Conservation (phyloP, 1,139 yeast species). For the Insectozyma bohioensis region DNA sequence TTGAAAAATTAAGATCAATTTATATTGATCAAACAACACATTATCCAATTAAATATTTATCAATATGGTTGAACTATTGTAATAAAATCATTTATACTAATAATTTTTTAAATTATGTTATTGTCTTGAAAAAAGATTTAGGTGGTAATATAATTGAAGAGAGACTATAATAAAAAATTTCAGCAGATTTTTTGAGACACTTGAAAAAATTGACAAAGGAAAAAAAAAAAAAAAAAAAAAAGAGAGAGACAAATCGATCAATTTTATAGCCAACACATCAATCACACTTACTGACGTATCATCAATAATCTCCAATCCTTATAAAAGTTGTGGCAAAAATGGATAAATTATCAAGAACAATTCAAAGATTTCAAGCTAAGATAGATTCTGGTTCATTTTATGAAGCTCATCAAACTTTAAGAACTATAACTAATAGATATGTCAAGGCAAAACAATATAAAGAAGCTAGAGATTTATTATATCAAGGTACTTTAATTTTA, state of each 20-base stretch:
- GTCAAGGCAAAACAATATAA: slow-evolving; percentile 64
- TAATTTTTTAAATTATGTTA: slow-evolving; percentile 5
- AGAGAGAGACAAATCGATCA: no score
- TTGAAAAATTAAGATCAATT: slow-evolving; percentile 7
- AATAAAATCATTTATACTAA: slow-evolving; percentile 5
- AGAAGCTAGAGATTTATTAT: slow-evolving; percentile 72
- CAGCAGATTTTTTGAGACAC: no score
- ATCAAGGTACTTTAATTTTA: slow-evolving; percentile 67
- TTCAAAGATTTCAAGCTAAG: slow-evolving; percentile 65
- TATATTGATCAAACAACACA: slow-evolving; percentile 12
- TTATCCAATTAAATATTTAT: slow-evolving; percentile 5
- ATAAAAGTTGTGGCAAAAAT: no score
- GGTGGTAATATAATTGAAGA: slow-evolving; percentile 2
- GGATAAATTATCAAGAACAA: slow-evolving; percentile 56
- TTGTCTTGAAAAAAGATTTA: slow-evolving; percentile 2
- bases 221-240: slow-evolving; percentile 3
- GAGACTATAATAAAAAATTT: no score
- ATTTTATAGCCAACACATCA: no score
- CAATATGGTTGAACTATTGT: slow-evolving; percentile 8
- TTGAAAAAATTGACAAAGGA: neutral
- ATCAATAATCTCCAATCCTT: no score
- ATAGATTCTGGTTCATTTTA: slow-evolving; percentile 77
- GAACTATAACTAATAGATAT: slow-evolving; percentile 85
- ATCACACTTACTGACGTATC: no score
- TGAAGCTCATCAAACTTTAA: slow-evolving; percentile 92